Conservation (phyloP, 139 green algal genomes). For the Spirogloea muscicola region DNA sequence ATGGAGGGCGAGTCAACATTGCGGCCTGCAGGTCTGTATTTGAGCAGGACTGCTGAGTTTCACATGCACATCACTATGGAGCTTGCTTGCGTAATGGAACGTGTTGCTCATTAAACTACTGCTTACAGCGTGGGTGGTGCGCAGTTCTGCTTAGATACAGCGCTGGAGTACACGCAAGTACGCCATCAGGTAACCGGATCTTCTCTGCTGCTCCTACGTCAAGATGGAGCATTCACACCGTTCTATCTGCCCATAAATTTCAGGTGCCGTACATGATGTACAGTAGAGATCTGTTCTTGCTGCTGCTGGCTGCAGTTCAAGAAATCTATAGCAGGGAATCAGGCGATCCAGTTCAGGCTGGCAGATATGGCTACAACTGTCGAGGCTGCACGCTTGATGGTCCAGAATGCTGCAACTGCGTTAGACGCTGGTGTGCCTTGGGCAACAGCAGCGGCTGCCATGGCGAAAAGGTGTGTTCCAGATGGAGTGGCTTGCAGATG, state of each 20-base stretch:
- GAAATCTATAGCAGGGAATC: constrained; percentile 54
- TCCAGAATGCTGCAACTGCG: constrained; percentile 52
- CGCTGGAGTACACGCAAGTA: constrained; percentile 50
- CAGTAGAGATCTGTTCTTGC: no score
- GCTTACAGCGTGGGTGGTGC: constrained; percentile 66
- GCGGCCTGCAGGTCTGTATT: constrained; percentile 59
- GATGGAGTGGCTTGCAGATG: background rate
- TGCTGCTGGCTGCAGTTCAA: constrained; percentile 64
- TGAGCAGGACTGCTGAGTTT: background rate
- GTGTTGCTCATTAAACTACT: background rate
- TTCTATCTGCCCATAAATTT: background rate
- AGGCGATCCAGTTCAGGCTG: constrained; percentile 72
- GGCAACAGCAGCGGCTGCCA: constrained; percentile 64
- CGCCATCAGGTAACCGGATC: constrained; percentile 20
- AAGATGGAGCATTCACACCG: background rate
- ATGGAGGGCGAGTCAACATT: constrained; percentile 81
- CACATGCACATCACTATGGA: background rate
- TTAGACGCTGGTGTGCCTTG: constrained; percentile 51
- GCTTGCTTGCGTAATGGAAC: background rate
- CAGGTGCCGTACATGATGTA: no score
- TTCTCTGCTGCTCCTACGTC: background rate
- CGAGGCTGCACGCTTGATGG: constrained; percentile 64
- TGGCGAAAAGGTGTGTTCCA: constrained; percentile 65
- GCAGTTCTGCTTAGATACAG: constrained; percentile 63
- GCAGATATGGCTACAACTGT: constrained; percentile 76